phyloP scores from a whole-genome alignment of 1,284 basidiomycete species.

The Tylopilus sp. region DNA sequence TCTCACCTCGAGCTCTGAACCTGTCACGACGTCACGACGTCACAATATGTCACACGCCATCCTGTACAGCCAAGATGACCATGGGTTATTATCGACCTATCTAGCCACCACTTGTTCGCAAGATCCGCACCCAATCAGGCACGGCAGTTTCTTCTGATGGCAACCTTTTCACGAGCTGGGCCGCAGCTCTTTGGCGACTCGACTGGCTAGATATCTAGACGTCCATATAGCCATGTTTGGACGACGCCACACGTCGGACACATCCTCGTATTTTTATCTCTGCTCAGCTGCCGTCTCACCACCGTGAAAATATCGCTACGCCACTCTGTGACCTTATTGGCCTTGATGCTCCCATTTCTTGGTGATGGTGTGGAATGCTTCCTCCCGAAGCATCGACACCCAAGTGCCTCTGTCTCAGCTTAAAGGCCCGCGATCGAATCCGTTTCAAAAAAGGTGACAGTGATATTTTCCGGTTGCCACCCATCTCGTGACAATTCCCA shows the following conservation, averaged over 20 bases:
- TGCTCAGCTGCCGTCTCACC: neutral
- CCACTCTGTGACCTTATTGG: neutral
- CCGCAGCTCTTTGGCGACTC: neutral
- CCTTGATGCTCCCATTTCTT: neutral
- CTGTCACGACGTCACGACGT: slow-evolving; percentile 21
- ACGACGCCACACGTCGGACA: slow-evolving; percentile 3
- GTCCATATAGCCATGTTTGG: slow-evolving; percentile 9
- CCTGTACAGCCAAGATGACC: neutral
- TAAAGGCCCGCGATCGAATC: neutral
- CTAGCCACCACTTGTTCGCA: neutral
- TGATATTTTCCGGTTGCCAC: neutral
- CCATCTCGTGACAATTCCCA: neutral
- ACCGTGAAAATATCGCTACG: no score
- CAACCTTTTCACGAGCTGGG: neutral
- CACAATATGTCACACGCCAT: slow-evolving; percentile 4
- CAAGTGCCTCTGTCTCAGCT: neutral
- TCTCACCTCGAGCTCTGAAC: slow-evolving; percentile 18
- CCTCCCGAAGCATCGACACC: neutral
- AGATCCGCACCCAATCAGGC: no score
- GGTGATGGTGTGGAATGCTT: neutral
- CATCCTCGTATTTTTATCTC: slow-evolving; percentile 3
- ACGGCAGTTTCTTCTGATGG: neutral
- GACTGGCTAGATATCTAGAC: neutral
- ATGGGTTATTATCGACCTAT: neutral
- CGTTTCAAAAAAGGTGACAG: neutral